These are phyloP conservation scores for Eimeria zaria DNA, from an alignment of 169 alveolate species.

Conservation along the genomic window DNA sequence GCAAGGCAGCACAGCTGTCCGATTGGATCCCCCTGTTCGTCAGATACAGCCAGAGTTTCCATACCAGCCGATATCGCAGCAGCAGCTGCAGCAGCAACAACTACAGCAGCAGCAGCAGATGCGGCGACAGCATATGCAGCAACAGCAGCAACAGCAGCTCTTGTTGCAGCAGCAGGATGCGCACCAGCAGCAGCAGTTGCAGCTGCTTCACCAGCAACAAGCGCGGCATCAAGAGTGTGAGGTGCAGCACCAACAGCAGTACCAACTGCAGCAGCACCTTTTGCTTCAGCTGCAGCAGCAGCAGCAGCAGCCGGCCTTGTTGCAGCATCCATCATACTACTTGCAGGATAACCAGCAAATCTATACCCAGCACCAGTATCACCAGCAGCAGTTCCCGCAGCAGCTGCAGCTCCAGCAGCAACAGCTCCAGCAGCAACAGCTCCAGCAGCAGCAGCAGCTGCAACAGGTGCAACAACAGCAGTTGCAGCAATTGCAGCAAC, in stretches of 20 bases:
- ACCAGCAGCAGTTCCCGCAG: conserved; percentile 44
- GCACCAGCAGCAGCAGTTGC: conserved; percentile 3
- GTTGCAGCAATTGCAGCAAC: conserved; percentile 4
- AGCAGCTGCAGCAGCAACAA: conserved; percentile 20
- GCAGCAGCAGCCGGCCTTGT: conserved; percentile 31
- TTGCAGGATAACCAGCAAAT: conserved; percentile 35
- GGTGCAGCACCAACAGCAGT: conserved; percentile 57
- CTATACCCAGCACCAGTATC: neutral
- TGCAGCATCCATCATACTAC: conserved; percentile 2
- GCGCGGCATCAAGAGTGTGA: neutral
- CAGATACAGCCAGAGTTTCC: neutral
- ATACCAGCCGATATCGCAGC: neutral
- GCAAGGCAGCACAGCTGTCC: conserved; percentile 2
- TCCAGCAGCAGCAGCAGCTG: neutral
- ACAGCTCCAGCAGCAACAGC: conserved; percentile 15
- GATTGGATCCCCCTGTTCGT: neutral
- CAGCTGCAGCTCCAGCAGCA: neutral
- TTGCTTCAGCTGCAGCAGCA: conserved; percentile 10
- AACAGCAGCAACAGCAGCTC: conserved; percentile 56
- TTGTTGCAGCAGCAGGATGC: conserved; percentile 36
- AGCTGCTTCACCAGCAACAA: neutral
- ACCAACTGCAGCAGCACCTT: conserved; percentile 18
- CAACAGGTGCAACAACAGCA: conserved; percentile 43
- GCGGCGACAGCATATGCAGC: conserved; percentile 8
- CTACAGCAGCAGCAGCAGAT: neutral